These are phyloP conservation scores for Cladosporium oxysporum DNA, from an alignment of 2,329 filamentous ascomycete species.

Conservation along the genomic window DNA sequence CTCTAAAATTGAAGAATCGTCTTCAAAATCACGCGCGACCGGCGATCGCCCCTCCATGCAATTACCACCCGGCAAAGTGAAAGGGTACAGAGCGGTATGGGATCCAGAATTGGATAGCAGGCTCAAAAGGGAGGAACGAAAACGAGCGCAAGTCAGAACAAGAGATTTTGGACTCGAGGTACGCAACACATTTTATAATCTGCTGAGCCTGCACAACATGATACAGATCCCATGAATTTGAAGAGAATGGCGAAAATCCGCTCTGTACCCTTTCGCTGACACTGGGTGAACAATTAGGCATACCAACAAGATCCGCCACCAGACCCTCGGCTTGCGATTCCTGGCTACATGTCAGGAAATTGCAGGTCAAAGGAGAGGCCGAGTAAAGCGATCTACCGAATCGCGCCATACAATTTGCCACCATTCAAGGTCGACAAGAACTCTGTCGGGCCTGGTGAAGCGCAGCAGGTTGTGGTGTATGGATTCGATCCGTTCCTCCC, in stretches of 20 bases:
- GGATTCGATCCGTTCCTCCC: slow-evolving; percentile 91
- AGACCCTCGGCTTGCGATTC: slow-evolving; percentile 77
- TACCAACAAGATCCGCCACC: slow-evolving; percentile 64
- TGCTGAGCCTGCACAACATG: slow-evolving; percentile 41
- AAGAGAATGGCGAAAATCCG: slow-evolving; percentile 33
- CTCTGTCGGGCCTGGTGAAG: slow-evolving; percentile 84
- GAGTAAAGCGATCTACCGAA: slow-evolving; percentile 69
- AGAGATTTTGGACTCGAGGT: slow-evolving; percentile 44
- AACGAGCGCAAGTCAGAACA: slow-evolving; percentile 39
- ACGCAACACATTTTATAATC: slow-evolving; percentile 42
- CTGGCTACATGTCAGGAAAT: slow-evolving; percentile 58
- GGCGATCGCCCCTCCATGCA: slow-evolving; percentile 47
- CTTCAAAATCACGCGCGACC: slow-evolving; percentile 42
- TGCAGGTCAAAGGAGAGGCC: slow-evolving; percentile 56
- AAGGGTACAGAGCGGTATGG: slow-evolving; percentile 61
- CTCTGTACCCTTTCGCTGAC: slow-evolving; percentile 45
- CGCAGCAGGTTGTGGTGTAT: slow-evolving; percentile 88
- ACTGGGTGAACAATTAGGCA: slow-evolving; percentile 57
- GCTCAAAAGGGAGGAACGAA: slow-evolving; percentile 58
- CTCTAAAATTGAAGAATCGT: slow-evolving; percentile 38
- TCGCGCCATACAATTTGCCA: slow-evolving; percentile 75
- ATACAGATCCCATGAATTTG: slow-evolving; percentile 36
- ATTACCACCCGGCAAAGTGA: slow-evolving; percentile 50
- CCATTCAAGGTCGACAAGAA: slow-evolving; percentile 83
- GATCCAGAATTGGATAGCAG: slow-evolving; percentile 65